phyloP scores from a whole-genome alignment of 2,329 filamentous ascomycete species.

The Xylaria sp. region DNA sequence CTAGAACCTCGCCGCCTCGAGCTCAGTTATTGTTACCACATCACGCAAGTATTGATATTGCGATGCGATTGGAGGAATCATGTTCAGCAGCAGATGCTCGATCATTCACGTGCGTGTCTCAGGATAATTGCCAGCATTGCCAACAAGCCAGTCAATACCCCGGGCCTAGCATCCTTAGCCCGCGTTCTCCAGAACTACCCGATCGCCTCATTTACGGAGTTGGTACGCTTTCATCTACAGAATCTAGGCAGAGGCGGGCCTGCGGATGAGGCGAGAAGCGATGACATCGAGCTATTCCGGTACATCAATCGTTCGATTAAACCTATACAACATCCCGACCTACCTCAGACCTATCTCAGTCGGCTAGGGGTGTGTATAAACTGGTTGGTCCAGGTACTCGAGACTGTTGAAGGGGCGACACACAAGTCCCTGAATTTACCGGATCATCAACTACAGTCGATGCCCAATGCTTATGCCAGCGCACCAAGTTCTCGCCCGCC shows the following conservation, averaged over 20 bases:
- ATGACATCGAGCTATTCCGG: conserved; percentile 22
- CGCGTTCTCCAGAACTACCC: conserved; percentile 26
- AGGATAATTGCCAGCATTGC: conserved; percentile 14
- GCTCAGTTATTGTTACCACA: conserved; percentile 23
- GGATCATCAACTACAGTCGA: conserved; percentile 6
- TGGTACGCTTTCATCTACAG: conserved; percentile 20
- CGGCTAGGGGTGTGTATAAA: conserved; percentile 17
- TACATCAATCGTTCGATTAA: conserved; percentile 14
- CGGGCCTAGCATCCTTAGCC: conserved; percentile 12
- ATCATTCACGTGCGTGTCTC: conserved; percentile 21
- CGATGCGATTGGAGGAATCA: conserved; percentile 20
- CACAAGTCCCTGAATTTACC: background rate
- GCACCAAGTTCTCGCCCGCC: conserved; percentile 3
- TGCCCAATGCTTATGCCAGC: background rate
- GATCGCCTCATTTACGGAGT: conserved; percentile 21
- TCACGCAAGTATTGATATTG: conserved; percentile 23
- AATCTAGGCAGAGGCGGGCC: background rate
- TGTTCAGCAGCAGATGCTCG: conserved; percentile 14
- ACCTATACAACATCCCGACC: conserved; percentile 24
- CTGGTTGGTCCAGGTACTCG: conserved; percentile 21
- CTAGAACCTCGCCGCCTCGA: conserved; percentile 17
- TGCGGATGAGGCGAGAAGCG: conserved; percentile 4
- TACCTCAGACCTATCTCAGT: conserved; percentile 24
- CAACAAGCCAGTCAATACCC: conserved; percentile 13
- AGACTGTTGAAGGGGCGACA: conserved; percentile 1